phyloP scores from a whole-genome alignment of 2,329 filamentous ascomycete genomes.

The Cercospora zeina region DNA sequence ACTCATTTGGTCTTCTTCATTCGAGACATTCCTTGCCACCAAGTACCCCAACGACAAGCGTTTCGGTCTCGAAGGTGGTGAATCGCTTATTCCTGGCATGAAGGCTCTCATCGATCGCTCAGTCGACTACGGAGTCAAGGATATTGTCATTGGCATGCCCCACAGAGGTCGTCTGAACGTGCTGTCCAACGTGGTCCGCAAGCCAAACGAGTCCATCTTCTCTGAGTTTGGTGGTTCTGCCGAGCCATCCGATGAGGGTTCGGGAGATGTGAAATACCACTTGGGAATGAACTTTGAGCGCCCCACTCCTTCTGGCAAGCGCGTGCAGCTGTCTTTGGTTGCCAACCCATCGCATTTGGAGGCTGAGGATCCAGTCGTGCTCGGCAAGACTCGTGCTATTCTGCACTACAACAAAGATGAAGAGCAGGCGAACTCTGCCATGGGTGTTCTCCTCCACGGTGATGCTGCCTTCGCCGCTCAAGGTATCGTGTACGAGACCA shows the following conservation, averaged over 20 bases:
- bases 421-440: conserved; percentile 80
- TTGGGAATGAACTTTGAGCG: conserved; percentile 99
- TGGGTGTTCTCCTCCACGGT: conserved; percentile 94
- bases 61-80: conserved; percentile 96
- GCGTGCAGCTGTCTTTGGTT: conserved; percentile 96
- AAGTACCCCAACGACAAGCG: conserved; percentile 99
- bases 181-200: conserved; percentile 95
- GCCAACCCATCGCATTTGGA: conserved; percentile 98
- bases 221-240: conserved; percentile 91
- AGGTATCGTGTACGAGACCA: conserved; percentile 96
- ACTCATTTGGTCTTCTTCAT: conserved; percentile 97
- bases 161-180: conserved; percentile 98
- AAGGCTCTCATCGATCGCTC: conserved; percentile 98
- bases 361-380: conserved; percentile 94
- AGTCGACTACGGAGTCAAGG: conserved; percentile 97
- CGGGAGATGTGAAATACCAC: conserved; percentile 99
- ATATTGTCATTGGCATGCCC: conserved; percentile 99
- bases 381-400: conserved; percentile 96
- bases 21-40: conserved; percentile 90
- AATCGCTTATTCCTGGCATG: conserved; percentile 97
- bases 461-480: conserved; percentile 96
- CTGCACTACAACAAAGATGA: conserved; percentile 99
- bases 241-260: conserved; percentile 89
- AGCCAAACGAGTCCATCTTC: conserved; percentile 99
- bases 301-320: conserved; percentile 95